Percentiles rank a stretch among this genome's conserved stretches.
Evolutionary conservation across 305 asterid species (phyloP).

Genomic region (Fraxinus angustifolia): DNA sequence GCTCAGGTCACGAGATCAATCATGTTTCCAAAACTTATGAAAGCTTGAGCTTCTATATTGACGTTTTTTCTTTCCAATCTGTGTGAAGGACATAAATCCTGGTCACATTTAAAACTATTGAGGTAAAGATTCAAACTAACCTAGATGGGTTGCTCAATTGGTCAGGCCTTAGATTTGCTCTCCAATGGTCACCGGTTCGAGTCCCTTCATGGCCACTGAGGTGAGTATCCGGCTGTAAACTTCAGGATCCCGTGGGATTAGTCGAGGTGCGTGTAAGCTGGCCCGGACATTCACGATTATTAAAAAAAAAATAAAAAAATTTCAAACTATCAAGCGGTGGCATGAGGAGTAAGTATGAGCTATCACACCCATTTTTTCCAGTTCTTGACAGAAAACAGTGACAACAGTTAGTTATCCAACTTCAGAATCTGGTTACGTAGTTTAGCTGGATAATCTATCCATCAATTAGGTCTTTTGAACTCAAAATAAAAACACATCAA

Average conservation of each 20-base stretch:
- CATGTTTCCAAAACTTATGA: neutral
- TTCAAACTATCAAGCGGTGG: neutral
- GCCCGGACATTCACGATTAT: too few species aligned
- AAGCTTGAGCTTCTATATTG: neutral
- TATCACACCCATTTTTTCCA: neutral
- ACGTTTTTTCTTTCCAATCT: neutral
- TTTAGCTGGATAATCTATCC: neutral
- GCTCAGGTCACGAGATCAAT: neutral
- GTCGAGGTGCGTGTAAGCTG: too few species aligned
- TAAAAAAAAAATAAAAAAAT: too few species aligned
- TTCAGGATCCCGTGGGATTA: too few species aligned
- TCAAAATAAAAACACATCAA: neutral
- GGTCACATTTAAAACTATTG: neutral
- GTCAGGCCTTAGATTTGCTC: too few species aligned
- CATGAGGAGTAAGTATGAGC: neutral
- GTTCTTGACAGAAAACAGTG: neutral
- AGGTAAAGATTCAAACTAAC: neutral
- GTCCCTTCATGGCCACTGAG: too few species aligned
- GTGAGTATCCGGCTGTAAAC: too few species aligned
- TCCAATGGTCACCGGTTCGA: too few species aligned
- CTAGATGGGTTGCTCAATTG: too few species aligned
- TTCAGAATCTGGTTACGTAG: neutral
- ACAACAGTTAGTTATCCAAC: neutral
- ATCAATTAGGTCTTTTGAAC: neutral
- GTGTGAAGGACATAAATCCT: neutral